Percentiles rank a stretch among this genome's conserved stretches.
phyloP scores from a whole-genome alignment of 176 grass and related monocot genomes.

The Rhynchospora pubera region DNA sequence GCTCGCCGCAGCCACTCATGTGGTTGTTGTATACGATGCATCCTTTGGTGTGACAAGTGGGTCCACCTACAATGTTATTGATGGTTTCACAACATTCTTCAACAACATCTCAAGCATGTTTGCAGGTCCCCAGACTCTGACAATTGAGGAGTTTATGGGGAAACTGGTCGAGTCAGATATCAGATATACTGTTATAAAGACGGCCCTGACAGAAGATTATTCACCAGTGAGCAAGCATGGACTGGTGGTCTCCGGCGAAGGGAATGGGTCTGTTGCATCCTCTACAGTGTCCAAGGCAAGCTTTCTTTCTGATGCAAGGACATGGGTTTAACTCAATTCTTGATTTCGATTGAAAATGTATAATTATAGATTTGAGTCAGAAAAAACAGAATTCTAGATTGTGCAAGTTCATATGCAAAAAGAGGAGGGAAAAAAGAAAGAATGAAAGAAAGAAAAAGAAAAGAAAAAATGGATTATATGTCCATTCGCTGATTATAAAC shows the following conservation, averaged over 20 bases:
- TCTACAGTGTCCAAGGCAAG: slow-evolving; percentile 38
- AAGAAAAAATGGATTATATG: background rate
- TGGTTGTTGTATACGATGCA: slow-evolving; percentile 62
- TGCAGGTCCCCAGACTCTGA: slow-evolving; percentile 40
- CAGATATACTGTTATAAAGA: slow-evolving; percentile 78
- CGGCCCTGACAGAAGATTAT: slow-evolving; percentile 71
- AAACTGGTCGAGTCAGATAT: slow-evolving; percentile 76
- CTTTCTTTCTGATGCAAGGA: slow-evolving; percentile 12
- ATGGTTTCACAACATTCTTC: slow-evolving; percentile 74
- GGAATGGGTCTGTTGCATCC: background rate
- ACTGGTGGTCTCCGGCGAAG: slow-evolving; percentile 57
- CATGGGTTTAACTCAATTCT: background rate
- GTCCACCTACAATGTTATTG: slow-evolving; percentile 63
- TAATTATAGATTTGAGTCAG: too few relatives aligned
- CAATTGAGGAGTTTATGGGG: slow-evolving; percentile 59
- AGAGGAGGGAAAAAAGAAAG: background rate
- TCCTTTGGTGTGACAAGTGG: background rate
- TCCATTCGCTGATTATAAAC: background rate
- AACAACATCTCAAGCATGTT: slow-evolving; percentile 44
- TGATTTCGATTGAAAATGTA: background rate
- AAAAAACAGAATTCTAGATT: background rate
- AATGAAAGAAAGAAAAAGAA: too few relatives aligned
- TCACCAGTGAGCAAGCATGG: slow-evolving; percentile 48
- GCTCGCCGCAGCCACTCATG: slow-evolving; percentile 62
- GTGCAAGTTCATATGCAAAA: background rate